A percentile compares a stretch with the other conserved stretches of the same genome.
Evolutionary conservation across 2,329 filamentous ascomycete genomes (phyloP).

Genomic region (Aspergillus bombycis): DNA sequence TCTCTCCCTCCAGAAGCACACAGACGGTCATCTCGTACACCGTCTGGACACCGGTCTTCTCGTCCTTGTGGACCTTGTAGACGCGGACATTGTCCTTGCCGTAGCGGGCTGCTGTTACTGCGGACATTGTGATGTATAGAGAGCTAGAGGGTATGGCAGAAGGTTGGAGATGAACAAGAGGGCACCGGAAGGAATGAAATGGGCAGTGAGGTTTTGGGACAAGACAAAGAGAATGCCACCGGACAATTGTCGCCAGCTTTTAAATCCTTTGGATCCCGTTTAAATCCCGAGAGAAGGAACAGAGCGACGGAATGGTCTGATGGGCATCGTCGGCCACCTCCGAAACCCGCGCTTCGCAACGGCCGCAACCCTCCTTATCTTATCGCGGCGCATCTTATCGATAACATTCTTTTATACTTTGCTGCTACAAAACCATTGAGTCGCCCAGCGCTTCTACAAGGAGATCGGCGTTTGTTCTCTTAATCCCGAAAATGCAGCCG

Average conservation of each 20-base stretch:
- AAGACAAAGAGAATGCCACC: neutral
- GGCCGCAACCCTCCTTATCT: constrained; percentile 35
- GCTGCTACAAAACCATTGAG: neutral
- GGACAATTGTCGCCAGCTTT: constrained; percentile 7
- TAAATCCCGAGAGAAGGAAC: constrained; percentile 6
- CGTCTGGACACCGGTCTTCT: constrained; percentile 74
- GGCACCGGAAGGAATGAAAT: neutral
- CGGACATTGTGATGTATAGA: constrained; percentile 35
- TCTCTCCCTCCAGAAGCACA: constrained; percentile 89
- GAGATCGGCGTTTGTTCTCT: neutral
- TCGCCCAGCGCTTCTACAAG: neutral
- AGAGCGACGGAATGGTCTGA: constrained; percentile 22
- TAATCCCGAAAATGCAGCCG: neutral
- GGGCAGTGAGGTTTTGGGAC: neutral
- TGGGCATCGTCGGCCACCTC: constrained; percentile 39
- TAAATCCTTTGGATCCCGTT: constrained; percentile 10
- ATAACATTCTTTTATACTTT: neutral
- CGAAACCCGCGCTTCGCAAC: constrained; percentile 36
- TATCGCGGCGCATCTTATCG: constrained; percentile 23
- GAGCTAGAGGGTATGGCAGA: neutral
- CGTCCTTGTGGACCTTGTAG: constrained; percentile 87
- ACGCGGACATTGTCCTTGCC: constrained; percentile 95
- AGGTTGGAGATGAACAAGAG: neutral
- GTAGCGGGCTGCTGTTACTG: constrained; percentile 51
- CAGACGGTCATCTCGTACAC: constrained; percentile 95